Conservation (phyloP, 192 early-diverging fungal species). For the Chytriomyces confervae region DNA sequence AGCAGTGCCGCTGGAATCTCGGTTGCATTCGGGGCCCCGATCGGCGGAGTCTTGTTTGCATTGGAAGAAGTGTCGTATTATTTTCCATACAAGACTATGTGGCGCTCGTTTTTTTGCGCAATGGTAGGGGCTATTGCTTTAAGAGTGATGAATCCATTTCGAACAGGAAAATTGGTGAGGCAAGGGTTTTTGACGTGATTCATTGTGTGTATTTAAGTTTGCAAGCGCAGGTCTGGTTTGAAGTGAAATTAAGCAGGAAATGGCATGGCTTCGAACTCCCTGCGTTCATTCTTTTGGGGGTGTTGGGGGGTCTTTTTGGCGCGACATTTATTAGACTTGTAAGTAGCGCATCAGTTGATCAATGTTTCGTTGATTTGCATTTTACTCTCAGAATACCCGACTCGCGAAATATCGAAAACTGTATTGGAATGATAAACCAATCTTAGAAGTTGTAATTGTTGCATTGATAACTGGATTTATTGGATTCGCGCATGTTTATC, state of each 20-base stretch:
- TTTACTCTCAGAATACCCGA: slow-evolving; percentile 37
- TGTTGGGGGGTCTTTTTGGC: slow-evolving; percentile 74
- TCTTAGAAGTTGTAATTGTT: slow-evolving; percentile 53
- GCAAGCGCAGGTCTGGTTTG: slow-evolving; percentile 70
- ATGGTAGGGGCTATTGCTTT: slow-evolving; percentile 92
- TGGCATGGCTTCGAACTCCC: slow-evolving; percentile 95
- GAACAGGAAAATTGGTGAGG: slow-evolving; percentile 92
- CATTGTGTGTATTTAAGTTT: background rate
- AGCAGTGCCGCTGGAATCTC: slow-evolving; percentile 96
- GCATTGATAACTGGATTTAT: slow-evolving; percentile 57
- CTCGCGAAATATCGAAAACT: slow-evolving; percentile 42
- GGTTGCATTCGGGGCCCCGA: slow-evolving; percentile 96
- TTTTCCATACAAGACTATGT: slow-evolving; percentile 95
- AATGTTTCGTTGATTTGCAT: background rate
- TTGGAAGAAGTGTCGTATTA: slow-evolving; percentile 92
- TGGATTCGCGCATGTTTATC: slow-evolving; percentile 51
- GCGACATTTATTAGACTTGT: slow-evolving; percentile 58
- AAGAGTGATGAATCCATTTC: slow-evolving; percentile 77
- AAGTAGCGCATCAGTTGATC: background rate
- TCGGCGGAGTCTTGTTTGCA: slow-evolving; percentile 82
- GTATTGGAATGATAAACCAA: slow-evolving; percentile 42
- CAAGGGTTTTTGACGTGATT: background rate
- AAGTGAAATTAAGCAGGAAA: slow-evolving; percentile 87
- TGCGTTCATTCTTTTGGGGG: slow-evolving; percentile 68
- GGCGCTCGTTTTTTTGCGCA: slow-evolving; percentile 96